Conservation (phyloP, 805 yeast genomes). For the Barnettozyma siamensis region DNA sequence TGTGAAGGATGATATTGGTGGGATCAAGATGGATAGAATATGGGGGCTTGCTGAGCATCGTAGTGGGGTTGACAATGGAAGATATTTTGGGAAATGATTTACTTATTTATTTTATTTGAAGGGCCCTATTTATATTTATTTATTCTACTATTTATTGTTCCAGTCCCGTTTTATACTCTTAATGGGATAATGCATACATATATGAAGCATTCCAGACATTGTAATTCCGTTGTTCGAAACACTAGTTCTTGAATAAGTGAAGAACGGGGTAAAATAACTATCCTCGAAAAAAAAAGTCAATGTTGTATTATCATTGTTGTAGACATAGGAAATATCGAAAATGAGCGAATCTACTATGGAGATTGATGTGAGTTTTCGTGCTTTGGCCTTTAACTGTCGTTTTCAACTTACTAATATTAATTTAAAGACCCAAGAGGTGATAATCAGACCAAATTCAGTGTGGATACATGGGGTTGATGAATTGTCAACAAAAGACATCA, state of each 20-base stretch:
- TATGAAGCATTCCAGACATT: too few species aligned
- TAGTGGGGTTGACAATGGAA: constrained; percentile 62
- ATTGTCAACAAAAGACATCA: constrained; percentile 21
- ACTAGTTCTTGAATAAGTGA: too few species aligned
- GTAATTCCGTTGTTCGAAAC: too few species aligned
- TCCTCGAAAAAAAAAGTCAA: neutral
- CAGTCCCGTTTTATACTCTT: too few species aligned
- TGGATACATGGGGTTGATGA: constrained; percentile 24
- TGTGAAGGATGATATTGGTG: constrained; percentile 71
- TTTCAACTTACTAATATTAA: neutral
- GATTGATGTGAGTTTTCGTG: constrained; percentile 14
- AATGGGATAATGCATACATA: too few species aligned
- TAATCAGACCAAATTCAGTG: constrained; percentile 18
- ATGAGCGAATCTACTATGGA: constrained; percentile 15
- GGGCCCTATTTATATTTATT: too few species aligned
- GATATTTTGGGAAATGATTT: constrained; percentile 31
- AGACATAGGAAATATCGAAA: neutral
- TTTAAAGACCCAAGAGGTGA: constrained; percentile 7
- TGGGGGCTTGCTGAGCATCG: constrained; percentile 79
- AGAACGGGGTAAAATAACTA: too few species aligned
- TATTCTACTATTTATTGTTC: neutral
- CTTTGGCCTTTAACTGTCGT: neutral
- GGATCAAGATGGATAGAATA: constrained; percentile 74
- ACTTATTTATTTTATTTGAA: neutral
- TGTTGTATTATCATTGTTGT: too few species aligned